Conservation (phyloP, 306 rosid species). For the Biancaea sappan region DNA sequence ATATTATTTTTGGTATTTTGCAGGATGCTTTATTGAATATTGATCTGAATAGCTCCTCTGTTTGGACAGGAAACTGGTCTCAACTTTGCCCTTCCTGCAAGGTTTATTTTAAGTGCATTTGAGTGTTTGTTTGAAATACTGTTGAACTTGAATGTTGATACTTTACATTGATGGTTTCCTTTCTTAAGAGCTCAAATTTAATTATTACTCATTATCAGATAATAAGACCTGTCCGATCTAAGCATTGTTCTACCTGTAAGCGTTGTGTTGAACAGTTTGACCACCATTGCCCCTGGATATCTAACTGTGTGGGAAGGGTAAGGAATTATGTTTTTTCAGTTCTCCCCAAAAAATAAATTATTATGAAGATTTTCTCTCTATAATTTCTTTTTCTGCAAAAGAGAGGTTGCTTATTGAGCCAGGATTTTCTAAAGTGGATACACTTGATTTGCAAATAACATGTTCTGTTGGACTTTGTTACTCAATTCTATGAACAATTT, state of each 20-base stretch:
- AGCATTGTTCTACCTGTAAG: constrained; percentile 93
- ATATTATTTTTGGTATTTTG: constrained; percentile 33
- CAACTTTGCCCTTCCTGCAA: constrained; percentile 98
- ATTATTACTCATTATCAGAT: constrained; percentile 57
- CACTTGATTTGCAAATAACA: constrained; percentile 22
- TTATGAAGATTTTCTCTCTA: neutral
- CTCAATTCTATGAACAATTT: constrained; percentile 8
- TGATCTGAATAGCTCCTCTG: constrained; percentile 71
- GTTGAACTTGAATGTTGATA: constrained; percentile 22
- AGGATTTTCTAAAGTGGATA: constrained; percentile 1
- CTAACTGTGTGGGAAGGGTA: constrained; percentile 98
- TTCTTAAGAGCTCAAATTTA: constrained; percentile 34
- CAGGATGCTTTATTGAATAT: constrained; percentile 88
- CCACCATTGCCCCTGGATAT: constrained; percentile 99
- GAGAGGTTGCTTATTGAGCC: constrained; percentile 13
- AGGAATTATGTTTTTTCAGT: constrained; percentile 30
- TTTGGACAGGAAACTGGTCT: constrained; percentile 97
- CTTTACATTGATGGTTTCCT: constrained; percentile 14
- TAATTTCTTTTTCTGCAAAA: neutral
- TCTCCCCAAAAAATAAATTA: constrained; percentile 21
- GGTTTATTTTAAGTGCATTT: constrained; percentile 53
- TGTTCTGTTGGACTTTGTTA: constrained; percentile 14
- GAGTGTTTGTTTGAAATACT: constrained; percentile 9
- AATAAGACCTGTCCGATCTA: constrained; percentile 90
- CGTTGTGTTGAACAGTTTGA: constrained; percentile 96